A percentile compares a stretch with the other conserved stretches of the same genome.
Evolutionary conservation across 1,139 yeast species (phyloP).

Genomic region (Candida sanyaensis): DNA sequence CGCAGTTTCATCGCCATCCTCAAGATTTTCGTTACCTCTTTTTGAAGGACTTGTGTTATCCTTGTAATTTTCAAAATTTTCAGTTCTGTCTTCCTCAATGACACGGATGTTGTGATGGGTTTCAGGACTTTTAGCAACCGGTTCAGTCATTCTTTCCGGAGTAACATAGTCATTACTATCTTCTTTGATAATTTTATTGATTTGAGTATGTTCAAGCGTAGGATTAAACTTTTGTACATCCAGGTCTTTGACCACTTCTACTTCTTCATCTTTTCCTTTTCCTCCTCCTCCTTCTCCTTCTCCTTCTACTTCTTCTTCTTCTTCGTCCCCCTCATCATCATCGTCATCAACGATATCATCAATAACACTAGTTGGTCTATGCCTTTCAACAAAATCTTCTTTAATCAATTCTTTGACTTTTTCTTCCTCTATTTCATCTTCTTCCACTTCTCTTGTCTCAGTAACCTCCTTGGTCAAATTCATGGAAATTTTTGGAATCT

Average conservation of each 20-base stretch:
- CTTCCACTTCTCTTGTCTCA: background rate
- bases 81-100: slow-evolving; percentile 10
- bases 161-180: slow-evolving; percentile 24
- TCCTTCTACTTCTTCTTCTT: no score
- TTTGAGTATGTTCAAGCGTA: slow-evolving; percentile 20
- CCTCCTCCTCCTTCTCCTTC: no score
- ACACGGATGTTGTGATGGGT: slow-evolving; percentile 37
- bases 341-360: slow-evolving; percentile 31
- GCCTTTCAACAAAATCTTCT: slow-evolving; percentile 3
- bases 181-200: slow-evolving; percentile 22
- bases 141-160: slow-evolving; percentile 46
- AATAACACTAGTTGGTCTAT: slow-evolving; percentile 1
- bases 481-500: slow-evolving; percentile 9
- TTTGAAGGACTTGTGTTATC: slow-evolving; percentile 15
- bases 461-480: background rate
- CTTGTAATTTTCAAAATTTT: slow-evolving; percentile 1
- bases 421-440: background rate
- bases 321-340: slow-evolving; percentile 3
- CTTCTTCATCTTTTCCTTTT: background rate
- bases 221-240: background rate
- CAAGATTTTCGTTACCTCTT: slow-evolving; percentile 10
- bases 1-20: slow-evolving; percentile 13
- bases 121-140: slow-evolving; percentile 42
- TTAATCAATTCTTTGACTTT: background rate
- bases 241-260: background rate